Conservation (phyloP, 805 yeast species). For the Metschnikowia reukaufii region DNA sequence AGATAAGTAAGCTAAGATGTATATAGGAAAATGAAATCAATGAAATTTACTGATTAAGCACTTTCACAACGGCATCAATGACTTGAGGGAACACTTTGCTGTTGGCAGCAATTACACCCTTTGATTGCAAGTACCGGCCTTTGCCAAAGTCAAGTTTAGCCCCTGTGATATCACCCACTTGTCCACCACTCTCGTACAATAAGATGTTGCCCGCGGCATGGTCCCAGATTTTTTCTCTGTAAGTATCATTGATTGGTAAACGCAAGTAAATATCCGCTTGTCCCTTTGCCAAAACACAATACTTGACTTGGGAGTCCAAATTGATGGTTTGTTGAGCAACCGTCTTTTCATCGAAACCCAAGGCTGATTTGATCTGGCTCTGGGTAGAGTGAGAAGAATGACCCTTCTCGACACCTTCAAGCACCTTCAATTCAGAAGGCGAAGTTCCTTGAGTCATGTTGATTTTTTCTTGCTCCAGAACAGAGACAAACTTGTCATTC, state of each 20-base stretch:
- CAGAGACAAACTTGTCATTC: slow-evolving; percentile 34
- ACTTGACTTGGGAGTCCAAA: slow-evolving; percentile 94
- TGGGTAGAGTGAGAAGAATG: slow-evolving; percentile 93
- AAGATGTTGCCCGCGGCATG: slow-evolving; percentile 95
- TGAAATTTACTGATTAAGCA: slow-evolving; percentile 17
- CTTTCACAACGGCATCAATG: slow-evolving; percentile 45
- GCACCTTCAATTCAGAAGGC: slow-evolving; percentile 58
- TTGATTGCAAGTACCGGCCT: slow-evolving; percentile 78
- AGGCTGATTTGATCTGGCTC: slow-evolving; percentile 60
- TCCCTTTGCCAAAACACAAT: slow-evolving; percentile 87
- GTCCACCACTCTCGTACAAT: slow-evolving; percentile 88
- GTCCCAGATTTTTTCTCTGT: slow-evolving; percentile 97
- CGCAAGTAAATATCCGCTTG: slow-evolving; percentile 91
- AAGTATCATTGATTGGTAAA: slow-evolving; percentile 71
- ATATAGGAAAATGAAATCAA: not conserved
- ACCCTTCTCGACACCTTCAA: slow-evolving; percentile 94
- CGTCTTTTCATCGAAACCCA: slow-evolving; percentile 52
- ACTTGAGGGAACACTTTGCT: slow-evolving; percentile 48
- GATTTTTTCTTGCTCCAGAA: slow-evolving; percentile 39
- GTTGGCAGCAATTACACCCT: slow-evolving; percentile 91
- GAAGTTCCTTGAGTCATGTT: slow-evolving; percentile 50
- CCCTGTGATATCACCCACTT: slow-evolving; percentile 83
- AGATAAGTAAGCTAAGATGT: not conserved
- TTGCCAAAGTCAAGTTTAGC: slow-evolving; percentile 72
- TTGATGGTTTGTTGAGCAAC: slow-evolving; percentile 63